Evolutionary conservation across 1,139 yeast genomes (phyloP).

Genomic region (Candida tetrigidarum): DNA sequence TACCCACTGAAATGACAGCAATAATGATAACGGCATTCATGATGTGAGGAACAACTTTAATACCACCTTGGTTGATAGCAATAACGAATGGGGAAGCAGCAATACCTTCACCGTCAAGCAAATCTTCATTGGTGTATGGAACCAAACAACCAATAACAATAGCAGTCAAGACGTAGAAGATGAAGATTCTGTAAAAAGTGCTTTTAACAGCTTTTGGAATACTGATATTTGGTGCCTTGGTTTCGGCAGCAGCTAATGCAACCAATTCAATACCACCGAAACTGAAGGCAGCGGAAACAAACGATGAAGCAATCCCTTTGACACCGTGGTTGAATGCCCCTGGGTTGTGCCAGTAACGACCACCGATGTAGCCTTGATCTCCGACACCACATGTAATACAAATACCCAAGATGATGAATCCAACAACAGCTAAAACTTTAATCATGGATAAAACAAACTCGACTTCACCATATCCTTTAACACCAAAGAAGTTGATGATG

Average conservation of each 20-base stretch:
- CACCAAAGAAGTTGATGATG: constrained; percentile 46
- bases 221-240: constrained; percentile 67
- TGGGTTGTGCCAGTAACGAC: constrained; percentile 43
- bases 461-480: constrained; percentile 51
- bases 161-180: constrained; percentile 57
- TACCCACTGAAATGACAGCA: constrained; percentile 57
- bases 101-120: constrained; percentile 38
- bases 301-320: constrained; percentile 84
- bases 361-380: constrained; percentile 44
- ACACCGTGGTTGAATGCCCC: constrained; percentile 59
- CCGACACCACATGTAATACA: constrained; percentile 50
- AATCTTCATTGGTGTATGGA: constrained; percentile 39
- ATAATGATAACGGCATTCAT: constrained; percentile 57
- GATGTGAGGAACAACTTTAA: constrained; percentile 49
- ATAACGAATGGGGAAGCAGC: constrained; percentile 48
- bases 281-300: constrained; percentile 86
- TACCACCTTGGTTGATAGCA: constrained; percentile 43
- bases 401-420: constrained; percentile 44
- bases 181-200: constrained; percentile 71
- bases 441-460: constrained; percentile 45
- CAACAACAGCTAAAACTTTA: constrained; percentile 48
- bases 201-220: constrained; percentile 78
- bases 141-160: constrained; percentile 52
- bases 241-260: constrained; percentile 86
- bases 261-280: constrained; percentile 63